Evolutionary conservation across 1,139 yeast genomes (phyloP).

Genomic region (Candida tetrigidarum): DNA sequence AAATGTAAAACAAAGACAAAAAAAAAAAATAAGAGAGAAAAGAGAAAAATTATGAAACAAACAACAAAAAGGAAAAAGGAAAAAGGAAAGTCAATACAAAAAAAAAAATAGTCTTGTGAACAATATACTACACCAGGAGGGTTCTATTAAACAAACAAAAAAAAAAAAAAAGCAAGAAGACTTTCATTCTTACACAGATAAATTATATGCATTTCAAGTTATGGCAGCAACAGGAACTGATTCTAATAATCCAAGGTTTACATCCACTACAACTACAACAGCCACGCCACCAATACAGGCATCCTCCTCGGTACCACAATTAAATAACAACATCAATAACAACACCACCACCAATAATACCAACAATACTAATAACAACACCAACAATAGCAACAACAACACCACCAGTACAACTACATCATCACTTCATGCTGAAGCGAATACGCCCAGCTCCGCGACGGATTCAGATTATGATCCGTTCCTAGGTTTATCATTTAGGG

Average conservation of each 20-base stretch:
- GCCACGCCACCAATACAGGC: constrained; percentile 10
- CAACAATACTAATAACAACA: neutral
- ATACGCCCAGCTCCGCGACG: neutral
- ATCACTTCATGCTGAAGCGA: neutral
- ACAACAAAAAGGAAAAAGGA: neutral
- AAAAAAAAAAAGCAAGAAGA: neutral
- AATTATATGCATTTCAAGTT: neutral
- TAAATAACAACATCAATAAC: neutral
- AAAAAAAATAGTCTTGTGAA: constrained; percentile 1
- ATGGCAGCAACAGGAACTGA: constrained; percentile 2
- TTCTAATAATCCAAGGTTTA: neutral
- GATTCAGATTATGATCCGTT: constrained; percentile 35
- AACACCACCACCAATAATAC: neutral
- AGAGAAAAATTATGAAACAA: constrained; percentile 1
- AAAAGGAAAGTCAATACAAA: neutral
- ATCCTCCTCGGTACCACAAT: constrained; percentile 5
- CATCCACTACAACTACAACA: constrained; percentile 8
- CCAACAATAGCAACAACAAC: neutral
- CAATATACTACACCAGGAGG: neutral
- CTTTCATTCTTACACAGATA: neutral
- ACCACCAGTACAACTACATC: neutral
- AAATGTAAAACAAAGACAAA: neutral
- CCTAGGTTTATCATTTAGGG: constrained; percentile 64
- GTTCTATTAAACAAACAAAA: neutral
- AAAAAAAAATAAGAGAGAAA: neutral